These are phyloP conservation scores for Orbilia quercus DNA, from an alignment of 2,329 filamentous ascomycete species.

Conservation along the genomic window DNA sequence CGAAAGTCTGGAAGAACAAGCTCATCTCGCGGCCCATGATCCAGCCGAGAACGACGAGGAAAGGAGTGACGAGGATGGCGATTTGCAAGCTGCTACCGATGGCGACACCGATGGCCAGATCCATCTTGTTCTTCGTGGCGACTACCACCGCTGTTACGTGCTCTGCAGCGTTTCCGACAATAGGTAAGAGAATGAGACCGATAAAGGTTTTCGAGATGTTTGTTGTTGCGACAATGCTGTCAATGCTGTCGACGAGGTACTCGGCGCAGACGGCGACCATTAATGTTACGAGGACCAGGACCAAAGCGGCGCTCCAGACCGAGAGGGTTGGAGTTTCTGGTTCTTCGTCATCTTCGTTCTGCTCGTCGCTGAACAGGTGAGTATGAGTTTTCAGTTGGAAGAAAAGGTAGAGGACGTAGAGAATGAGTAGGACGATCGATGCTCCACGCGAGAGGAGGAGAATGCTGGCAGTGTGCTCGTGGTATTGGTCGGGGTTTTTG, in stretches of 20 bases:
- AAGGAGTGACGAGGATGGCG: conserved; percentile 81
- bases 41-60: conserved; percentile 83
- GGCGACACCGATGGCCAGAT: conserved; percentile 78
- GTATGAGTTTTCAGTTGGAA: conserved; percentile 83
- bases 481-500: conserved; percentile 41
- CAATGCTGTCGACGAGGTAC: conserved; percentile 80
- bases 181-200: conserved; percentile 80
- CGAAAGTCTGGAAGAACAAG: conserved; percentile 78
- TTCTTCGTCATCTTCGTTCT: conserved; percentile 57
- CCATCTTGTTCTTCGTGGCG: conserved; percentile 78
- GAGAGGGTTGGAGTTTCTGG: conserved; percentile 52
- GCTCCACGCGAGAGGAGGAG: conserved; percentile 76
- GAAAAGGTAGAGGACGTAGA: conserved; percentile 80
- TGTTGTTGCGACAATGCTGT: conserved; percentile 74
- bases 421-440: conserved; percentile 76
- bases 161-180: conserved; percentile 82
- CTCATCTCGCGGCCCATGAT: conserved; percentile 78
- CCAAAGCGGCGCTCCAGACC: conserved; percentile 67
- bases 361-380: conserved; percentile 73
- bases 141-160: conserved; percentile 85
- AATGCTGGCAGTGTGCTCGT: conserved; percentile 48
- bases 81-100: conserved; percentile 87
- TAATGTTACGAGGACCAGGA: conserved; percentile 76
- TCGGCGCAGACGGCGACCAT: conserved; percentile 79
- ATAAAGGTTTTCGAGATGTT: conserved; percentile 84